Conservation (phyloP, 345 rosid genomes). For the Litchi chinensis region DNA sequence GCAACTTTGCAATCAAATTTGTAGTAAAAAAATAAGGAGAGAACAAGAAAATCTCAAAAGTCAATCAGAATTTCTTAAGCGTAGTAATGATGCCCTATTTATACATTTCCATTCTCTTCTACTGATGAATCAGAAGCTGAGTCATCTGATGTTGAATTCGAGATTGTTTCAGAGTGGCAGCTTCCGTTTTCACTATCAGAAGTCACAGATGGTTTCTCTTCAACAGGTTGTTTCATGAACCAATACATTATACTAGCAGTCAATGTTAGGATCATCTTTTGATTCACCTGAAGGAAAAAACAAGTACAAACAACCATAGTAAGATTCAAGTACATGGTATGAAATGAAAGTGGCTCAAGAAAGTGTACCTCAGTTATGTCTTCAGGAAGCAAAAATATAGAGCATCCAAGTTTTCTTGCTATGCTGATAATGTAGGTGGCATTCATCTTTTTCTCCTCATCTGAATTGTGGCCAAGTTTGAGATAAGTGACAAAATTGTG, state of each 20-base stretch:
- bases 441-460: conserved; percentile 96
- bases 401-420: conserved; percentile 93
- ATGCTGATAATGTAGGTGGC: conserved; percentile 93
- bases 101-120: conserved; percentile 52
- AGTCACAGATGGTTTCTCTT: conserved; percentile 55
- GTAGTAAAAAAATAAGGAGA: background rate
- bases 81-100: conserved; percentile 3
- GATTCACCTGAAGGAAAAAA: conserved; percentile 70
- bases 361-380: conserved; percentile 81
- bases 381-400: conserved; percentile 96
- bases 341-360: background rate
- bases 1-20: conserved; percentile 38
- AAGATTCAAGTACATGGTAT: background rate
- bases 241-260: conserved; percentile 94
- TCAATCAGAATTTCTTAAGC: conserved; percentile 5
- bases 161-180: conserved; percentile 49
- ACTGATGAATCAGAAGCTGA: conserved; percentile 77
- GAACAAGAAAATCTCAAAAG: background rate
- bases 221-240: conserved; percentile 79
- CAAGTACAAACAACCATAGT: background rate
- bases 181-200: conserved; percentile 73
- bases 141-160: conserved; percentile 80
- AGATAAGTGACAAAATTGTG: background rate
- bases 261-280: conserved; percentile 93
- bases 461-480: conserved; percentile 37